phyloP scores from a whole-genome alignment of 495 filamentous ascomycete genomes.

The Lindgomyces ingoldianus region DNA sequence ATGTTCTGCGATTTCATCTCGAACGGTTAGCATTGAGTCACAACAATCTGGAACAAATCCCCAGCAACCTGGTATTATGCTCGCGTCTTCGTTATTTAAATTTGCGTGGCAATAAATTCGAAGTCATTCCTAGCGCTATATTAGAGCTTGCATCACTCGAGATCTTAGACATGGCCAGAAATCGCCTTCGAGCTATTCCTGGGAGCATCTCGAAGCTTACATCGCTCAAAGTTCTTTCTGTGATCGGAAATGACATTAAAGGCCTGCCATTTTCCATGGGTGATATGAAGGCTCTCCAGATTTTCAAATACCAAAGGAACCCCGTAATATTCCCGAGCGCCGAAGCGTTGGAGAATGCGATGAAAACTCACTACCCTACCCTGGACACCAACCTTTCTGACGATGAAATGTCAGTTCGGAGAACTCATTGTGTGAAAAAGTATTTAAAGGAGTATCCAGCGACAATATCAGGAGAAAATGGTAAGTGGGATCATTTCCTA shows the following conservation, averaged over 20 bases:
- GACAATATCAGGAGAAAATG: no score
- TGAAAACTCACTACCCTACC: no score
- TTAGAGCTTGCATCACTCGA: not conserved
- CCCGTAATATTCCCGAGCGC: not conserved
- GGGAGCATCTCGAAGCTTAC: not conserved
- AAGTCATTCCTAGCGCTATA: not conserved
- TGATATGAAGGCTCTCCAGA: not conserved
- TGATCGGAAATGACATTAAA: constrained; percentile 1
- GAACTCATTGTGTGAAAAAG: no score
- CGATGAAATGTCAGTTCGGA: no score
- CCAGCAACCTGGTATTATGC: not conserved
- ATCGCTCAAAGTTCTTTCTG: not conserved
- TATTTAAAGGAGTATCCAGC: no score
- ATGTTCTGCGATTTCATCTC: not conserved
- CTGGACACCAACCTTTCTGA: no score
- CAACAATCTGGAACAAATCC: not conserved
- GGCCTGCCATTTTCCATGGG: not conserved
- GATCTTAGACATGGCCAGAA: constrained; percentile 1
- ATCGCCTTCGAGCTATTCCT: not conserved
- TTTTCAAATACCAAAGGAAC: not conserved
- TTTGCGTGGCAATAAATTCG: not conserved
- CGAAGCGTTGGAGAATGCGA: not conserved
- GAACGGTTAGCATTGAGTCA: not conserved
- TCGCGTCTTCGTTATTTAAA: not conserved
- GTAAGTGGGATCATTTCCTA: no score